Base-by-base conservation (phyloP, 2,329 filamentous ascomycete genomes). In the Aspergillus unguis region DNA sequence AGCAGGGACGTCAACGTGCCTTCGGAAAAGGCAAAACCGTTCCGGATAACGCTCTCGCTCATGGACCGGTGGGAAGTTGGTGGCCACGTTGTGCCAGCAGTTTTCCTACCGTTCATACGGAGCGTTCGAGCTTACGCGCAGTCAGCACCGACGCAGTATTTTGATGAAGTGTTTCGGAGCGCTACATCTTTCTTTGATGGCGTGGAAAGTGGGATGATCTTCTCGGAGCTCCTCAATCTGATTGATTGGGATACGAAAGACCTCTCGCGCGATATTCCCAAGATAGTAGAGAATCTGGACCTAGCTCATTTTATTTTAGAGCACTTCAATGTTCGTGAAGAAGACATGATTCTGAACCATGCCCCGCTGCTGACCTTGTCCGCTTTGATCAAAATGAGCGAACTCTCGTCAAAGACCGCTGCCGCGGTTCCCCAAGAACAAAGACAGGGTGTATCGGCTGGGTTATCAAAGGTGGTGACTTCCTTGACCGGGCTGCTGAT, bases 61-160 rank as follows among this genome's bases (percentile, higher is more conserved):
- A 97, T 99, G 94, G 94, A 99, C 72, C 85, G 92, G 53, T 97
- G 91, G 92, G 94, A 99, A 69, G 92, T 99, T 59, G 94, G 94
- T 29, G 90, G 90, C 1, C 79, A 92, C 17, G 85, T 99, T 43
- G 87, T 97, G 1, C 89, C 92, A 0, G 86, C 90, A 55, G 83
- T 97, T 10, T 97, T 99, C 65, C 77, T 96, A 10, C 88, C 92
- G 3, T 85, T 92, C 27, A 83, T 99, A 62, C 81, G 86, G 65
- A 95, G 87, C 62, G 86, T 95, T 35, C 85, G 86, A 59, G 75
- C 79, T 42, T 97, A 91, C 73, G 86, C 91, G 69, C 74, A 77
- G 27, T 77, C 76, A 47, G 83, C 87, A 1, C 80, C 80, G n/a
- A 87, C 86, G 63, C 73, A 81, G 5, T 85, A 92, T 53, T 90